Conservation (phyloP, 495 filamentous ascomycete genomes). For the Lepraria neglecta region DNA sequence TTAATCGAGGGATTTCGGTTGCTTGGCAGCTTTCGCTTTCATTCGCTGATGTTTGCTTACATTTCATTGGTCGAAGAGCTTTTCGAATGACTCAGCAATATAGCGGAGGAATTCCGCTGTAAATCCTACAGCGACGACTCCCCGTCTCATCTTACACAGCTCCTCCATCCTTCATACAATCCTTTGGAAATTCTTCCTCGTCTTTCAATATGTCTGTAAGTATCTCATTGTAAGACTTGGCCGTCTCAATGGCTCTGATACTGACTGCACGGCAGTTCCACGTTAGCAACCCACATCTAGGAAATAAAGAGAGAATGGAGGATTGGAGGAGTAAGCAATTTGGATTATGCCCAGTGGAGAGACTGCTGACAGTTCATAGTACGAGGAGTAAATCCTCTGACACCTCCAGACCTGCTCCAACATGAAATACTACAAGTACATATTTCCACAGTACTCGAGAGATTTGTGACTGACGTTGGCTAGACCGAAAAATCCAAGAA, state of each 20-base stretch:
- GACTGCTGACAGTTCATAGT: conserved; percentile 43
- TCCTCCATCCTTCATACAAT: not conserved
- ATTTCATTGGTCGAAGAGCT: conserved; percentile 6
- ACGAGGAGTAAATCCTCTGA: conserved; percentile 87
- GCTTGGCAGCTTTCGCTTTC: conserved; percentile 3
- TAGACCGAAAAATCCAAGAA: conserved; percentile 47
- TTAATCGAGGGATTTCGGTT: conserved; percentile 5
- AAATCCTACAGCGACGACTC: not conserved
- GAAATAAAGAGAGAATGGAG: conserved; percentile 71
- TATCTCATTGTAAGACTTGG: not conserved
- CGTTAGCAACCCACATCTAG: conserved; percentile 84
- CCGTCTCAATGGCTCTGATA: not conserved
- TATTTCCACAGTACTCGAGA: not conserved
- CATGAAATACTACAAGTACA: conserved; percentile 61
- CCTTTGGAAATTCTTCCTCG: not conserved
- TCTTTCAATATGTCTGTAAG: conserved; percentile 23
- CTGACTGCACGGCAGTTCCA: conserved; percentile 54
- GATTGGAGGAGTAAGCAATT: conserved; percentile 75
- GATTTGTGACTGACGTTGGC: conserved; percentile 4
- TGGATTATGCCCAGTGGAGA: not conserved
- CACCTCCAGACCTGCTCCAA: conserved; percentile 88
- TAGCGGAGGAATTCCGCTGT: not conserved
- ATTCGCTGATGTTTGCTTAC: conserved; percentile 4
- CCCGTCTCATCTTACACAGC: not conserved
- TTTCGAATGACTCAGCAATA: not conserved